Conservation (phyloP, 2,329 filamentous ascomycete species). For the Mollisiaceae sp. region DNA sequence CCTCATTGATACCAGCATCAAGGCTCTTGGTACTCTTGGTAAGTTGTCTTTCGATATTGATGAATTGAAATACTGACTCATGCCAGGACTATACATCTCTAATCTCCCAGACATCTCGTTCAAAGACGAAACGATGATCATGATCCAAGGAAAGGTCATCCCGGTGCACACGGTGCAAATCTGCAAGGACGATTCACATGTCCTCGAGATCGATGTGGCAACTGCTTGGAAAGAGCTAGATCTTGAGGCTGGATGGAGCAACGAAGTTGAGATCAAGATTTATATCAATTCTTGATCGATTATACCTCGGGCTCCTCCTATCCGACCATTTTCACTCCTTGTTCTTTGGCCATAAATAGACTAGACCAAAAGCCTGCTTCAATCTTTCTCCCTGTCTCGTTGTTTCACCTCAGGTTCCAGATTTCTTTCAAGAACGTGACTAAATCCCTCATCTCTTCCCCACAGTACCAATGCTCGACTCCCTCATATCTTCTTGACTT, state of each 20-base stretch:
- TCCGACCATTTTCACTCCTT: too few species aligned
- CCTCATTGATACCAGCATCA: slow-evolving; percentile 71
- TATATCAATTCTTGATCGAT: slow-evolving; percentile 28
- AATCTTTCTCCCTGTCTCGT: neutral
- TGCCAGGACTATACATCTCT: slow-evolving; percentile 75
- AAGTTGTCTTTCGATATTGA: slow-evolving; percentile 38
- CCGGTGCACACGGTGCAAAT: slow-evolving; percentile 68
- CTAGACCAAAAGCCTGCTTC: slow-evolving; percentile 2
- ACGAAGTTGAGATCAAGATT: slow-evolving; percentile 71
- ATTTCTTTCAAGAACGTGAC: slow-evolving; percentile 21
- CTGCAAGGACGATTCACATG: slow-evolving; percentile 54
- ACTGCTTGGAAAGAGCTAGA: slow-evolving; percentile 78
- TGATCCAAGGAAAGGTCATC: slow-evolving; percentile 74
- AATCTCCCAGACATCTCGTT: slow-evolving; percentile 65
- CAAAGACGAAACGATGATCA: slow-evolving; percentile 71
- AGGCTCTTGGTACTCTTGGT: slow-evolving; percentile 79
- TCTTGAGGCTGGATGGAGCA: slow-evolving; percentile 75
- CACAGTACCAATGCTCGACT: slow-evolving; percentile 30
- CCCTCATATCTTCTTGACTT: slow-evolving; percentile 20
- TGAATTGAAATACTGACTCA: slow-evolving; percentile 16
- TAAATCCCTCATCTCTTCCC: slow-evolving; percentile 26
- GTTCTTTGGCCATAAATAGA: neutral
- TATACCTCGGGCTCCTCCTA: too few species aligned
- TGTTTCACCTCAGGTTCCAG: neutral
- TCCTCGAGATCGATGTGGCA: slow-evolving; percentile 79